Evolutionary conservation across 2,329 filamentous ascomycete species (phyloP).

Genomic region (Penicillium capsulatum): DNA sequence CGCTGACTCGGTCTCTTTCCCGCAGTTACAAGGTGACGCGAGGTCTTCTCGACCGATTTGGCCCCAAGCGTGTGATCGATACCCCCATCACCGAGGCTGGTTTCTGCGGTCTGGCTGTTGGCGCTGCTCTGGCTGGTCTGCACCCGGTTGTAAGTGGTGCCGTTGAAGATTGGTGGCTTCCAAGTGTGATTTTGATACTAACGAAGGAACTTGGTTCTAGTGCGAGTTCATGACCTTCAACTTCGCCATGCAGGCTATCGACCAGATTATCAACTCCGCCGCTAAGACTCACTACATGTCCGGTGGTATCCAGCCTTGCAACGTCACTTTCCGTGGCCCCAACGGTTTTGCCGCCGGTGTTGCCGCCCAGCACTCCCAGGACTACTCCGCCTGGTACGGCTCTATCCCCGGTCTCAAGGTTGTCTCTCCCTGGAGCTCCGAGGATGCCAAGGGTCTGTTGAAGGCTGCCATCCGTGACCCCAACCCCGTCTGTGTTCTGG

Average conservation of each 20-base stretch:
- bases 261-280: conserved; percentile 98
- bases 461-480: conserved; percentile 98
- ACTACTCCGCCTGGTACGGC: conserved; percentile 98
- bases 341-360: conserved; percentile 98
- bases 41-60: conserved; percentile 93
- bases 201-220: conserved; percentile 41
- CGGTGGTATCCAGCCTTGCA: conserved; percentile 97
- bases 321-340: conserved; percentile 98
- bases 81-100: conserved; percentile 97
- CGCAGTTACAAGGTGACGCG: conserved; percentile 94
- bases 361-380: conserved; percentile 95
- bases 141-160: conserved; percentile 75
- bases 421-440: conserved; percentile 89
- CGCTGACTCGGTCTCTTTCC: conserved; percentile 35
- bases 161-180: not conserved
- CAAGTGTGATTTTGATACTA: not conserved
- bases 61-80: conserved; percentile 95
- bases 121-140: conserved; percentile 88
- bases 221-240: conserved; percentile 99
- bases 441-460: conserved; percentile 95
- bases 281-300: conserved; percentile 99
- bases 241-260: conserved; percentile 99
- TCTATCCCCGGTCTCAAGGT: conserved; percentile 97
- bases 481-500: conserved; percentile 88
- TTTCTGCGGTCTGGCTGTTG: conserved; percentile 88